Base-by-base conservation (phyloP, 2,329 filamentous ascomycete genomes). In the Pseudogymnoascus sp. region DNA sequence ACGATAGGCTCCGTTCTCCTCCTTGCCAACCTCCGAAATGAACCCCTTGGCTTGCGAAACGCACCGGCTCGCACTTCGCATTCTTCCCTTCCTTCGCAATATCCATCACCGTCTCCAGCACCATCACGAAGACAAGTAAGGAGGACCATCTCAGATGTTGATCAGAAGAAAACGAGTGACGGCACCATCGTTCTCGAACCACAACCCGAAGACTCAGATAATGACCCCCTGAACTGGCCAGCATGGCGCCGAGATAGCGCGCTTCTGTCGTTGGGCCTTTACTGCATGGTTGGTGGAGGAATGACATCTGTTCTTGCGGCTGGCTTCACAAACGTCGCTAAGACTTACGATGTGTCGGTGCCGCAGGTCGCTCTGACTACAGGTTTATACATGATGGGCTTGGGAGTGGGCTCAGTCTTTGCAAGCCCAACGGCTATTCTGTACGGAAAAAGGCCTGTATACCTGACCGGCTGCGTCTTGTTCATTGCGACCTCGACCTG, bases 191-290 rank as follows among this genome's bases (percentile, higher is more conserved):
- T 97, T 63, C 78, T 97, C 12, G 89, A 95, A 0, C 93, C 93
- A 0, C 93, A 97, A 73, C 93, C 93, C 0, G 92, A 97, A 65
- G 92, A 97, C 61, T 92, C 90, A 0, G 79, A 82, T 61, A 97
- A 97, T 67, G 93, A 97, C 70, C 93, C 93, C 1, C 77, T 97
- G 63, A 97, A 97, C 73, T 97, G 93, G 93, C 86, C 90, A 0
- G 77, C 82, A 5, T 91, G 90, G 86, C 84, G 91, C 42, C 82
- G 93, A 74, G 91, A 97, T 74, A 75, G 81, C 23, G 91, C 93
- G 0, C 76, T 97, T 66, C 70, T 96, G 0, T 93, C 89, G 0
- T 79, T 97, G 3, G 93, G 93, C 1, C 88, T 96, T 70, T 96
- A 96, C 75, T 96, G 92, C 75, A 89, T 97, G 85, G 76, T 97